Percentiles rank a stretch among this genome's conserved stretches.
Conservation (phyloP, 176 grass and related monocot genomes). For the Cenchrus americanus region DNA sequence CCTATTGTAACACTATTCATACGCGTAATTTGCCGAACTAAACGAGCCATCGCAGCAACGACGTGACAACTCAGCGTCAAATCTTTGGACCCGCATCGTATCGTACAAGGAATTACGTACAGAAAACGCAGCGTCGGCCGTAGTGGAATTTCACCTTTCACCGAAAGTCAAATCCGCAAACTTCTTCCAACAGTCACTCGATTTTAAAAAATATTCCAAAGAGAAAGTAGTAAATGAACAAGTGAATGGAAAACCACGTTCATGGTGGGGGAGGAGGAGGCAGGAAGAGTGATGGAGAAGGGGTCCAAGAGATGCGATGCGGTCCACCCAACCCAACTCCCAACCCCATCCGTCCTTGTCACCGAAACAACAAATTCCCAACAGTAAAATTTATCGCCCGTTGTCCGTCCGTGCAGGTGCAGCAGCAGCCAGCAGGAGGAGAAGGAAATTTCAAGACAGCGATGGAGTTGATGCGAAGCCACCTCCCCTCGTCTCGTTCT, state of each 20-base stretch:
- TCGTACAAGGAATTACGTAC: not conserved
- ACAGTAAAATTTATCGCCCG: not conserved
- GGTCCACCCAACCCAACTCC: not conserved
- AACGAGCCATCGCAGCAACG: not conserved
- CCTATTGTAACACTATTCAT: too few species aligned
- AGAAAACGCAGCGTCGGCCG: too few species aligned
- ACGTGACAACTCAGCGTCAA: not conserved
- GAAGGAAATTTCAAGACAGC: conserved; percentile 12
- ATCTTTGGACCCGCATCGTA: not conserved
- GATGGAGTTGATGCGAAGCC: conserved; percentile 36
- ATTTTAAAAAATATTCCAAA: not conserved
- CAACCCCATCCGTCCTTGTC: conserved; percentile 35
- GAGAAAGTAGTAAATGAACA: not conserved
- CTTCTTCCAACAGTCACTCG: not conserved
- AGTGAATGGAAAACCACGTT: not conserved
- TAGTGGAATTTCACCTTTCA: not conserved
- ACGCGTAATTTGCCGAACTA: too few species aligned
- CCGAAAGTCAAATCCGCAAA: not conserved
- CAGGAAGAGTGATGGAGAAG: not conserved
- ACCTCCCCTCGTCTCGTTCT: not conserved
- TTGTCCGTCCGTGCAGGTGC: conserved; percentile 27
- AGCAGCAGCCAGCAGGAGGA: too few species aligned
- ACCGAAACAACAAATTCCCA: conserved; percentile 19
- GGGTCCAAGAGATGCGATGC: not conserved
- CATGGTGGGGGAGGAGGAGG: not conserved